Conservation (phyloP, 768 basidiomycete species). For the Pleurotus djamor region DNA sequence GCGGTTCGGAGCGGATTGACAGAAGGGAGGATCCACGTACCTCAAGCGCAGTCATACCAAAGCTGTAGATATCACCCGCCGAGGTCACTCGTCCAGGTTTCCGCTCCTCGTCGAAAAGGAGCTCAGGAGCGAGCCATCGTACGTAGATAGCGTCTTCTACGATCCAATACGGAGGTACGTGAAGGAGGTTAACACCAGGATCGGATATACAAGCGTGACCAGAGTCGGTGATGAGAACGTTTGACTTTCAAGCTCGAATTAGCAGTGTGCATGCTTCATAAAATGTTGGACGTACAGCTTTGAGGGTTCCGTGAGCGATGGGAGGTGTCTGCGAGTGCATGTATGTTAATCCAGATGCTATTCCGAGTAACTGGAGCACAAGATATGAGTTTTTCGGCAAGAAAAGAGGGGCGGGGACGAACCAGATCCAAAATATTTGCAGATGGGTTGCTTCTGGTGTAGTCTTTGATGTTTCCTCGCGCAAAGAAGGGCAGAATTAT, state of each 20-base stretch:
- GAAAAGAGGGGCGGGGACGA: not conserved
- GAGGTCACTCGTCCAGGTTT: not conserved
- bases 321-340: not conserved
- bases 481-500: not conserved
- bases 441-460: not conserved
- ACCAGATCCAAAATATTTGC: not conserved
- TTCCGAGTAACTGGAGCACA: not conserved
- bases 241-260: not conserved
- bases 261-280: not conserved
- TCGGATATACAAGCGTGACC: not conserved
- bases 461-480: not conserved
- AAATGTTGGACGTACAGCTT: not conserved
- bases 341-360: not conserved
- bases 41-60: slow-evolving; percentile 4
- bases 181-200: not conserved
- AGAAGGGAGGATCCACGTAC: not conserved
- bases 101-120: not conserved
- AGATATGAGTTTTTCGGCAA: not conserved
- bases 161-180: not conserved
- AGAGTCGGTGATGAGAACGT: not conserved
- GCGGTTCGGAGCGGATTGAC: not conserved
- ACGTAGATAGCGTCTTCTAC: slow-evolving; percentile 1
- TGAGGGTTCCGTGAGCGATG: slow-evolving; percentile 1
- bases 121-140: slow-evolving; percentile 2
- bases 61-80: not conserved